Base-by-base conservation (phyloP, 148 eudicot genomes). In the Beta vulgaris region DNA sequence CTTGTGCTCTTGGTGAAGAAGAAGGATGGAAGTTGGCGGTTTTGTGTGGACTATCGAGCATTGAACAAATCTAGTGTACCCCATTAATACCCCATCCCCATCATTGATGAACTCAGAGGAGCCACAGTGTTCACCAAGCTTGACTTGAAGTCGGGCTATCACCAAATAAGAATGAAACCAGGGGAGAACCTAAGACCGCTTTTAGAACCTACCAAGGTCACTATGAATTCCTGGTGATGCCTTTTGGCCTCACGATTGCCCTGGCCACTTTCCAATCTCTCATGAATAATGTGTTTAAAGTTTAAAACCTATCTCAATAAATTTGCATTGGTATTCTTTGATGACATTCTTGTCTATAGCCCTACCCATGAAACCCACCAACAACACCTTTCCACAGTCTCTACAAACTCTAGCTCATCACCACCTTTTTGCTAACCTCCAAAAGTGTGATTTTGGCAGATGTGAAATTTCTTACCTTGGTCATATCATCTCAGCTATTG, bases 231-330 rank as follows among this genome's bases (percentile, higher is more conserved):
- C 7, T 37, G 16, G 76, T 40, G 6, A 60, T 58, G 66, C 67
- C 76, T 8, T 42, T 73, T 73, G 68, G 76, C 7, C 46, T 73
- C 0, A 31, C 54, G 13, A 59, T 42, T 44, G 68, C 76, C 14
- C 40, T 57, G 3, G 31, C 68, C 13, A 42, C 40, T 0, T 73
- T 73, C 29, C 67, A 59, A 26, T 14, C 32, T 1, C 16, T 40
- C 6, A 73, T 73, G 76, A 73, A 73, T 16, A 2, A 13, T 10
- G 7, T 73, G 4, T 54, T 75, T 21, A n/a, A n/a, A n/a, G n/a
- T n/a, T n/a, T n/a, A 25, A 12, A 7, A 63, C 57, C 1, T 60
- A 59, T n/a, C 14, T 73, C 40, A 7, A 40, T 1, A 72, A 37
- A 28, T 72, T 72, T 55, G 32, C 57, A 18, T 14, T 72, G 23